Evolutionary conservation across 1,284 basidiomycete genomes (phyloP).

Genomic region (Cutaneotrichosporon cavernicola): DNA sequence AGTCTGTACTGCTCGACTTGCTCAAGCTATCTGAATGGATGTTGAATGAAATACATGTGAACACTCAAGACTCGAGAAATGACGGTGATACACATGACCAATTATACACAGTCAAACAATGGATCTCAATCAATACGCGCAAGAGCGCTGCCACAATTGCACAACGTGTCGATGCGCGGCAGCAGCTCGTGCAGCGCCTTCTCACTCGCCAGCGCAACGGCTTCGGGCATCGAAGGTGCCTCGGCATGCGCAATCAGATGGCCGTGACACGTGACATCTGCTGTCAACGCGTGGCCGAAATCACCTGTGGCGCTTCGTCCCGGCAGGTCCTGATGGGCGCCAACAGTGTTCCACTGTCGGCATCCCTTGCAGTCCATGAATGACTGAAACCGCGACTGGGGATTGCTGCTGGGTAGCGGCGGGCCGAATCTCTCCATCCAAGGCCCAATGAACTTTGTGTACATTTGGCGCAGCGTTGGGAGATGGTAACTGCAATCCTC

Average conservation of each 20-base stretch:
- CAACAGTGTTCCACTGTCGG: not conserved
- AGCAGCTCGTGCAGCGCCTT: not conserved
- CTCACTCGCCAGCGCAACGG: not conserved
- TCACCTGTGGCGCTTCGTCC: not conserved
- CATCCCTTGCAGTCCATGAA: slow-evolving; percentile 3
- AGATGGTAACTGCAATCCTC: slow-evolving; percentile 74
- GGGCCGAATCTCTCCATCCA: not conserved
- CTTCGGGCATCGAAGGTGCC: not conserved
- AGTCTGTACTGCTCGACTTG: not conserved
- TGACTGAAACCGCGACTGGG: not conserved
- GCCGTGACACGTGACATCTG: not conserved
- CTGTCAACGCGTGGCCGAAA: not conserved
- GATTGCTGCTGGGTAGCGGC: not conserved
- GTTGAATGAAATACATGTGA: too few species aligned
- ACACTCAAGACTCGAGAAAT: too few species aligned
- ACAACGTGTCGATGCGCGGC: not conserved
- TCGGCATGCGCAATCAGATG: not conserved
- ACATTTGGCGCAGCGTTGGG: slow-evolving; percentile 62
- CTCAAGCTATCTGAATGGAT: too few species aligned
- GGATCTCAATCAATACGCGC: not conserved
- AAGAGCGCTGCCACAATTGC: not conserved
- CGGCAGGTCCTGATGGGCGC: not conserved
- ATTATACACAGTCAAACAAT: too few species aligned
- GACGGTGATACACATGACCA: too few species aligned
- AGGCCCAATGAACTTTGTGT: slow-evolving; percentile 49